phyloP scores from a whole-genome alignment of 768 basidiomycete genomes.

The Suillus fuscotomentosus region DNA sequence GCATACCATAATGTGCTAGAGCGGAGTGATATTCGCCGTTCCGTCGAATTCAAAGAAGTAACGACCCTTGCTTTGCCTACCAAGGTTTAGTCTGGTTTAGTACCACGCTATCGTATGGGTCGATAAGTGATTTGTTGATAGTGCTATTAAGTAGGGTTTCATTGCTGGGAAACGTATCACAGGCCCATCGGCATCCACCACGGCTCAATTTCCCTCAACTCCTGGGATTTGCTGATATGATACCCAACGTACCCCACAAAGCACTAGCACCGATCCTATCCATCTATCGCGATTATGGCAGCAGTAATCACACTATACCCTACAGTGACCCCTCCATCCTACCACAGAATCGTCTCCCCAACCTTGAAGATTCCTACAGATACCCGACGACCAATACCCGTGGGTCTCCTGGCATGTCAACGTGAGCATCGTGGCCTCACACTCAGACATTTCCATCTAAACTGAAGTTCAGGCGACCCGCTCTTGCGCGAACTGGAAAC shows the following conservation, averaged over 20 bases:
- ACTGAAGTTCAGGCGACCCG: constrained; percentile 57
- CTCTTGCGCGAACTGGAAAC: constrained; percentile 60
- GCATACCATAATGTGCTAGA: background rate
- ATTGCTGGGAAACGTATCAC: background rate
- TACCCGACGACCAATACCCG: constrained; percentile 53
- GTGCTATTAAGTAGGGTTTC: background rate
- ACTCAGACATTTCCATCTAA: constrained; percentile 5
- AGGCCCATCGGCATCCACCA: background rate
- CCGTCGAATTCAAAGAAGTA: background rate
- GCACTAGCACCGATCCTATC: background rate
- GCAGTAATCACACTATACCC: constrained; percentile 44
- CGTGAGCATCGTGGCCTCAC: constrained; percentile 39
- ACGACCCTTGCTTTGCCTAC: background rate
- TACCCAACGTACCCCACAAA: background rate
- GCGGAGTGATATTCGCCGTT: background rate
- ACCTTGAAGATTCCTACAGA: constrained; percentile 55
- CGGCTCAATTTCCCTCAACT: background rate
- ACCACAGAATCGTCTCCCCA: constrained; percentile 64
- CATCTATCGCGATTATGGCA: constrained; percentile 16
- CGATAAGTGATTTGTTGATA: background rate
- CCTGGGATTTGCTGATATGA: constrained; percentile 4
- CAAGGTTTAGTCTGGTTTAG: background rate
- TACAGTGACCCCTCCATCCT: constrained; percentile 49
- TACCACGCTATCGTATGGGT: background rate
- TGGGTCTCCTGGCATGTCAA: constrained; percentile 79